Evolutionary conservation across 345 rosid genomes (phyloP).

Genomic region (Corymbia maculata): DNA sequence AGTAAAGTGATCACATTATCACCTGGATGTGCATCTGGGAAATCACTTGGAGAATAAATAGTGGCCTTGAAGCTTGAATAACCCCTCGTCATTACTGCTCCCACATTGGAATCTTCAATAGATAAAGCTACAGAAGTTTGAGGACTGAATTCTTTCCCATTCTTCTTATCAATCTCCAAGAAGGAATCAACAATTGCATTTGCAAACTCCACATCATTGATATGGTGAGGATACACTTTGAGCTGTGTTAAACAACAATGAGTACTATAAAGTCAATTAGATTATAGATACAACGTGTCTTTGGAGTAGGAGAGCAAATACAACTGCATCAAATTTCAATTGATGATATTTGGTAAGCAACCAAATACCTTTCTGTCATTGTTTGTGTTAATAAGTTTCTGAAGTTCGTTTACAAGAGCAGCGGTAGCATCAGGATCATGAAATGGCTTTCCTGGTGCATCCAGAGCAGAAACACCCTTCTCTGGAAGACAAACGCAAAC

Average conservation of each 20-base stretch:
- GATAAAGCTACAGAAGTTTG: slow-evolving; percentile 10
- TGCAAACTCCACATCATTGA: slow-evolving; percentile 86
- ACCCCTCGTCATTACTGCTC: slow-evolving; percentile 2
- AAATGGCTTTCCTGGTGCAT: slow-evolving; percentile 69
- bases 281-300: not conserved
- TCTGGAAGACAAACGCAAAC: slow-evolving; percentile 63
- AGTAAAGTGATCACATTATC: not conserved
- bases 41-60: slow-evolving; percentile 52
- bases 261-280: not conserved
- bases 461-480: slow-evolving; percentile 80
- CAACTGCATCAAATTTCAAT: not conserved
- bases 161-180: slow-evolving; percentile 43
- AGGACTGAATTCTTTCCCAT: slow-evolving; percentile 7
- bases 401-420: slow-evolving; percentile 51
- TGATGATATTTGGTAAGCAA: not conserved
- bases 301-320: not conserved
- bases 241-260: slow-evolving; percentile 25
- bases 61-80: slow-evolving; percentile 23
- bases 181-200: slow-evolving; percentile 67
- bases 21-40: slow-evolving; percentile 89
- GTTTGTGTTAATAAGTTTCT: slow-evolving; percentile 40
- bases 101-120: slow-evolving; percentile 14
- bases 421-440: slow-evolving; percentile 71
- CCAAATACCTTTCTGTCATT: slow-evolving; percentile 53
- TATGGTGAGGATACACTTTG: slow-evolving; percentile 46